Conservation (phyloP, 2,329 filamentous ascomycete genomes). For the Elsinoe ampelina region DNA sequence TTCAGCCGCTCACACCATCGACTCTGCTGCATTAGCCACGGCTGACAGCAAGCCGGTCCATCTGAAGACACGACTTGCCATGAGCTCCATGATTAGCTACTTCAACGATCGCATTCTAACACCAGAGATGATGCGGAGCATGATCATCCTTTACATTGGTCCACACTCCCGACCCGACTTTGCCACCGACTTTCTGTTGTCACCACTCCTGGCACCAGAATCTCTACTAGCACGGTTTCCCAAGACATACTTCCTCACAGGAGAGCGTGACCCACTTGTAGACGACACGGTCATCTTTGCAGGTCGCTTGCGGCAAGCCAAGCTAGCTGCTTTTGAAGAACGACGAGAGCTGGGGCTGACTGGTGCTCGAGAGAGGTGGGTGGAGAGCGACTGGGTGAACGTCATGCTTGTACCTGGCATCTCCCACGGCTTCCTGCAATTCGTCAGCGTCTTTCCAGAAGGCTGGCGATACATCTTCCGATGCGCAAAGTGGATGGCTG, state of each 20-base stretch:
- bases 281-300: conserved; percentile 97
- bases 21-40: conserved; percentile 18
- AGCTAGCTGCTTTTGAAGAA: conserved; percentile 47
- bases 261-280: conserved; percentile 87
- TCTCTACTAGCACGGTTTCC: conserved; percentile 76
- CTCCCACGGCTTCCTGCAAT: conserved; percentile 88
- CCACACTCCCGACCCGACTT: conserved; percentile 91
- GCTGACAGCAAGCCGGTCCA: conserved; percentile 34
- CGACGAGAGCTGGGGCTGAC: conserved; percentile 47
- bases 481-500: conserved; percentile 71
- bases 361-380: conserved; percentile 44
- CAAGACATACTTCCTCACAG: conserved; percentile 87
- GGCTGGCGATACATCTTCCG: conserved; percentile 80
- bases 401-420: conserved; percentile 80
- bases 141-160: conserved; percentile 97
- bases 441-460: conserved; percentile 77
- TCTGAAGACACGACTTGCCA: conserved; percentile 78
- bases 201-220: conserved; percentile 82
- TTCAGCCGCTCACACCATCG: conserved; percentile 31
- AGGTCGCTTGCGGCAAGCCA: conserved; percentile 74
- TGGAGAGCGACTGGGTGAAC: conserved; percentile 64
- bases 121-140: conserved; percentile 96
- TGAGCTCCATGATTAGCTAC: conserved; percentile 95
- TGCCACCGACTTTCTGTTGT: conserved; percentile 79
- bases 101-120: conserved; percentile 92